Conservation (phyloP, 345 rosid genomes). For the Garcia nutans region DNA sequence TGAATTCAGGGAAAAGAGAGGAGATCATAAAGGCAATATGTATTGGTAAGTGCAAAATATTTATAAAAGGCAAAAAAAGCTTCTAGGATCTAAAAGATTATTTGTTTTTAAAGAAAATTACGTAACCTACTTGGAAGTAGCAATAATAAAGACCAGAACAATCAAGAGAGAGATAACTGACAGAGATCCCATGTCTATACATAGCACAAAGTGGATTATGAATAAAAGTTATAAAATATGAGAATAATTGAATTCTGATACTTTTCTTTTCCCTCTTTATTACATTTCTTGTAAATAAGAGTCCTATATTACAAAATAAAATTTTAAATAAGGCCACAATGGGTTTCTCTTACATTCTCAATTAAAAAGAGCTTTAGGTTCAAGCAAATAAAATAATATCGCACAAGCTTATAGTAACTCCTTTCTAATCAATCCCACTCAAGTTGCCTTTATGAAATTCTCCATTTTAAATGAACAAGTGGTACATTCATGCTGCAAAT, state of each 20-base stretch:
- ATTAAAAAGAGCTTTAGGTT: constrained; percentile 27
- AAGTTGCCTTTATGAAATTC: constrained; percentile 7
- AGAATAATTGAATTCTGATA: constrained; percentile 37
- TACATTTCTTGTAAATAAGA: constrained; percentile 39
- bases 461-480: constrained; percentile 31
- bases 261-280: constrained; percentile 36
- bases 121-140: neutral
- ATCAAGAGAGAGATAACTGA: too few species aligned
- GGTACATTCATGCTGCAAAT: too few species aligned
- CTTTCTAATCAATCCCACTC: constrained; percentile 8
- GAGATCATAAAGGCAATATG: too few species aligned
- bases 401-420: constrained; percentile 26
- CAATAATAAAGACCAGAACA: neutral
- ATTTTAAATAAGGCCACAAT: constrained; percentile 33
- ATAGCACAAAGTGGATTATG: neutral
- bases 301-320: constrained; percentile 57
- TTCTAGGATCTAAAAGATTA: neutral
- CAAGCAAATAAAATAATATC: constrained; percentile 19
- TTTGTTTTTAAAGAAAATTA: neutral
- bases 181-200: neutral
- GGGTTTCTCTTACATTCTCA: constrained; percentile 33
- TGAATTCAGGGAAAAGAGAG: too few species aligned
- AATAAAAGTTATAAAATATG: constrained; percentile 19
- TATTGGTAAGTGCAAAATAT: too few species aligned
- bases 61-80: neutral